Percentiles rank a stretch among this genome's conserved stretches.
These are phyloP conservation scores for Chaetomiaceae sp. DNA, from an alignment of 2,329 filamentous ascomycete genomes.

Conservation along the genomic window DNA sequence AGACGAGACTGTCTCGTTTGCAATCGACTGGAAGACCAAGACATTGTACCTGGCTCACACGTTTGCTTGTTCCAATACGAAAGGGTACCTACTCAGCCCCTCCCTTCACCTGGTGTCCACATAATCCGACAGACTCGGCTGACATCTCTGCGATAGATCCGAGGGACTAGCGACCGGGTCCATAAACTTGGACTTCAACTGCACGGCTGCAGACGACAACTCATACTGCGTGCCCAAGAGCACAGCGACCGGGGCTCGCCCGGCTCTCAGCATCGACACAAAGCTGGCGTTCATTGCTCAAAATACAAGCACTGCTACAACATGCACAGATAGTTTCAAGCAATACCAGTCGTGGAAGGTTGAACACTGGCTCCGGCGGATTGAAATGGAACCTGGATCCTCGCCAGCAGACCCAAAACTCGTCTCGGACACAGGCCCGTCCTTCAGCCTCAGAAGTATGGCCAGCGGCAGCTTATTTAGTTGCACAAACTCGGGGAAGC, in stretches of 20 bases:
- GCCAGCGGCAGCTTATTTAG: conserved; percentile 27
- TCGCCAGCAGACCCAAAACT: conserved; percentile 1
- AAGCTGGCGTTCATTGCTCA: conserved; percentile 14
- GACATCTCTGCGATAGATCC: neutral
- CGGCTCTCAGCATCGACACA: conserved; percentile 23
- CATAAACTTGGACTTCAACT: conserved; percentile 29
- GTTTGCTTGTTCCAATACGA: conserved; percentile 30
- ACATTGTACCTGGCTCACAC: conserved; percentile 33
- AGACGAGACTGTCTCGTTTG: conserved; percentile 32
- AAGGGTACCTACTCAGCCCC: conserved; percentile 19
- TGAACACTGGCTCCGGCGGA: conserved; percentile 30
- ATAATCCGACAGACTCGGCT: too few species aligned
- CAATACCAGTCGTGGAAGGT: conserved; percentile 30
- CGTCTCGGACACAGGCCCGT: conserved; percentile 28
- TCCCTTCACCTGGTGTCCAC: too few species aligned
- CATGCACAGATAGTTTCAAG: conserved; percentile 25
- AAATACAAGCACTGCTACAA: conserved; percentile 9
- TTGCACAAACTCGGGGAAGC: conserved; percentile 23
- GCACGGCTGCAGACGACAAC: conserved; percentile 23
- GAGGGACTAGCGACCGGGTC: conserved; percentile 30
- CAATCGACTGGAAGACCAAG: conserved; percentile 32
- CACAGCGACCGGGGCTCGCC: conserved; percentile 11
- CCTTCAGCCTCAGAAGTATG: conserved; percentile 30
- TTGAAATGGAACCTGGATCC: conserved; percentile 27
- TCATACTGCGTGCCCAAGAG: conserved; percentile 26